Conservation (phyloP, 768 basidiomycete species). For the Hypholoma fasciculare region DNA sequence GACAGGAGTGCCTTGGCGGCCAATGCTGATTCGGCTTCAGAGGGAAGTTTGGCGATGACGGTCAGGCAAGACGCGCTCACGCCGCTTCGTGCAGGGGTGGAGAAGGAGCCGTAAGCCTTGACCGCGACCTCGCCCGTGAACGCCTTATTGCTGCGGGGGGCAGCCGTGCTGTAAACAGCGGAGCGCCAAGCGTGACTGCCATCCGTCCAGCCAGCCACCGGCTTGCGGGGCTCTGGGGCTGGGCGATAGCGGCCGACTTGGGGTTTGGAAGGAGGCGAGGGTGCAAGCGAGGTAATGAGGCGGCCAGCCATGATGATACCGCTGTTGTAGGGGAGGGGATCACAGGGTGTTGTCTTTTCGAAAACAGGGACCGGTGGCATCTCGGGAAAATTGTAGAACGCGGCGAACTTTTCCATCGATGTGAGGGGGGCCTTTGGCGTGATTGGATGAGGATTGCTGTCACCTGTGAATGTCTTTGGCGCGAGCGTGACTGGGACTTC, state of each 20-base stretch:
- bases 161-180: conserved; percentile 53
- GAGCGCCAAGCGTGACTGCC: conserved; percentile 69
- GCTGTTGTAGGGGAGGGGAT: conserved; percentile 36
- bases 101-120: conserved; percentile 44
- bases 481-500: conserved; percentile 10
- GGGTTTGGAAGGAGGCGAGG: conserved; percentile 43
- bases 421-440: not conserved
- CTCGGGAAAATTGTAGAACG: conserved; percentile 42
- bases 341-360: conserved; percentile 25
- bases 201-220: conserved; percentile 71
- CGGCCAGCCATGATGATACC: conserved; percentile 73
- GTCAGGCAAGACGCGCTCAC: not conserved
- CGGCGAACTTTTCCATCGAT: conserved; percentile 21
- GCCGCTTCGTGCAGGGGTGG: conserved; percentile 49
- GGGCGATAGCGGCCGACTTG: conserved; percentile 28
- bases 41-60: conserved; percentile 11
- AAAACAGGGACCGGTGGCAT: conserved; percentile 47
- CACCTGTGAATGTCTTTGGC: conserved; percentile 24
- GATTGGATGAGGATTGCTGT: conserved; percentile 29
- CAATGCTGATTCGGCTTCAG: conserved; percentile 18
- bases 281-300: conserved; percentile 46
- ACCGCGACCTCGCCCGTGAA: conserved; percentile 26
- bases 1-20: conserved; percentile 49
- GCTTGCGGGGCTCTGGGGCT: conserved; percentile 35
- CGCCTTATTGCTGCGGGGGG: conserved; percentile 32